Evolutionary conservation across 108 stramenopile species (phyloP).

Genomic region (Pseudonitzschia delicatissima): DNA sequence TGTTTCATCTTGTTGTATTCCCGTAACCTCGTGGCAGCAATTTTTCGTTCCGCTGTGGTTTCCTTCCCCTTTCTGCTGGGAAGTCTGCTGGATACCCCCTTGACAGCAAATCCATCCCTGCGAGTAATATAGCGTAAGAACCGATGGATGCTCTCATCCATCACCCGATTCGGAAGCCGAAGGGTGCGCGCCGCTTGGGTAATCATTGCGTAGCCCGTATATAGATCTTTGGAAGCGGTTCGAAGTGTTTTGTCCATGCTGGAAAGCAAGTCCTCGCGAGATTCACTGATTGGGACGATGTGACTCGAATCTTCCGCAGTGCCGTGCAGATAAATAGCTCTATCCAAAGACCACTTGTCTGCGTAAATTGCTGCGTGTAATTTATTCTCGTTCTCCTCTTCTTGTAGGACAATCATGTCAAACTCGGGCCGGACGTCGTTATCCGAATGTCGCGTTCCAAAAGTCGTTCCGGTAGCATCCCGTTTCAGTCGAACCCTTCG

Average conservation of each 20-base stretch:
- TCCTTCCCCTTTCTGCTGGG: conserved; percentile 5
- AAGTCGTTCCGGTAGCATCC: background rate
- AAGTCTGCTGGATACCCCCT: conserved; percentile 44
- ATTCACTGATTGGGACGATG: conserved; percentile 13
- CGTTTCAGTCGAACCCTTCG: conserved; percentile 25
- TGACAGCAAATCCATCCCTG: conserved; percentile 42
- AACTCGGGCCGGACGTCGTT: conserved; percentile 36
- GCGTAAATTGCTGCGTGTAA: conserved; percentile 31
- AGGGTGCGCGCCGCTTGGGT: conserved; percentile 21
- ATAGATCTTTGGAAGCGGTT: conserved; percentile 46
- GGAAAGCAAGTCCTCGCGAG: conserved; percentile 27
- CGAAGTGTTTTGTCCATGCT: conserved; percentile 31
- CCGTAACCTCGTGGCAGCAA: conserved; percentile 9
- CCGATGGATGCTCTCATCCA: conserved; percentile 27
- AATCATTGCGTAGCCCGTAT: conserved; percentile 44
- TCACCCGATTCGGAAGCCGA: conserved; percentile 37
- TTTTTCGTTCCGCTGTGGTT: background rate
- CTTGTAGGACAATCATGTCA: conserved; percentile 38
- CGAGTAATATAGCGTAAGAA: conserved; percentile 39
- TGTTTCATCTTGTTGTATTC: conserved; percentile 51
- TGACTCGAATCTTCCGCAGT: background rate
- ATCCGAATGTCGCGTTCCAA: background rate
- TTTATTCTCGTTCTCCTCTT: conserved; percentile 41
- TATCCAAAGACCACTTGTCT: conserved; percentile 58
- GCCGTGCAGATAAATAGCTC: conserved; percentile 51